These are phyloP conservation scores for Soucietia sequanensis DNA, from an alignment of 805 yeast genomes.

Conservation along the genomic window DNA sequence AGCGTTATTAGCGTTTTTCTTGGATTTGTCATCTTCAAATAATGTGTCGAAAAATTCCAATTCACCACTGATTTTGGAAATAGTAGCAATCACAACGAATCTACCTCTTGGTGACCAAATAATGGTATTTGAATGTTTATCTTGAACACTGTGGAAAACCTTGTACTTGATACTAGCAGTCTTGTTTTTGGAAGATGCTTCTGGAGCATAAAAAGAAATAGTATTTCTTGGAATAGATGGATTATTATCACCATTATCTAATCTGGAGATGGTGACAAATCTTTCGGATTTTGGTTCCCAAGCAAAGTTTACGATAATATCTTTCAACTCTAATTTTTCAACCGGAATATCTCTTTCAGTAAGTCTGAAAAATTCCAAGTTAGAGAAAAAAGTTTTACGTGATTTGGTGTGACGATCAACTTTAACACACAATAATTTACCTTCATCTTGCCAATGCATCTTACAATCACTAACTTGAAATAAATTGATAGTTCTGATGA, in stretches of 20 bases:
- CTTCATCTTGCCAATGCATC: constrained; percentile 91
- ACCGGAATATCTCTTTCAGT: constrained; percentile 91
- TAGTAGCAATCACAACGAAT: constrained; percentile 59
- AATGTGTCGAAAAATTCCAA: constrained; percentile 85
- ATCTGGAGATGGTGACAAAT: constrained; percentile 73
- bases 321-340: constrained; percentile 90
- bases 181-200: constrained; percentile 50
- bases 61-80: constrained; percentile 53
- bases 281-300: constrained; percentile 96
- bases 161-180: constrained; percentile 52
- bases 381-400: constrained; percentile 86
- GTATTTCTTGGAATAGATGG: constrained; percentile 65
- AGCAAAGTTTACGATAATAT: constrained; percentile 80
- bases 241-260: constrained; percentile 54
- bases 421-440: constrained; percentile 82
- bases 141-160: constrained; percentile 53
- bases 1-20: constrained; percentile 55
- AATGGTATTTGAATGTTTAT: constrained; percentile 69
- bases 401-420: constrained; percentile 97
- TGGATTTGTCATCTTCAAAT: constrained; percentile 64
- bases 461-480: constrained; percentile 92
- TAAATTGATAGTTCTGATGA: constrained; percentile 86
- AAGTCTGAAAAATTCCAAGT: constrained; percentile 86
- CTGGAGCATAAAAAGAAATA: constrained; percentile 81
- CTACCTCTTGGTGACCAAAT: constrained; percentile 94